Conservation (phyloP, 1,139 yeast species). For the Saccharomyces hybrid region DNA sequence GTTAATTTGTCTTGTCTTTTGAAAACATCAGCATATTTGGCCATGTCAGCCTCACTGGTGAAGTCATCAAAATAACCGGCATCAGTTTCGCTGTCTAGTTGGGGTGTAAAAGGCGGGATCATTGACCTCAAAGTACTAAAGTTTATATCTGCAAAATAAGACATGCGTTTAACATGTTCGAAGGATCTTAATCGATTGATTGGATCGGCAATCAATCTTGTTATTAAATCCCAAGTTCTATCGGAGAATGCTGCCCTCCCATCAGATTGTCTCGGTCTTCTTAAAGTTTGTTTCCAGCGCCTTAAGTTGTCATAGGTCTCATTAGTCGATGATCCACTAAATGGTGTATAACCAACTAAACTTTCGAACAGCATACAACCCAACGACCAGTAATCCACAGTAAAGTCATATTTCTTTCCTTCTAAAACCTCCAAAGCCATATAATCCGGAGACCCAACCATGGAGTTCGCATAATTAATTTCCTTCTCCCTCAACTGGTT, state of each 20-base stretch:
- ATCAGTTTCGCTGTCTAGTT: constrained; percentile 91
- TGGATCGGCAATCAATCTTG: constrained; percentile 73
- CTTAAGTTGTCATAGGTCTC: constrained; percentile 92
- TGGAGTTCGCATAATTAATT: constrained; percentile 80
- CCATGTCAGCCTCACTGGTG: constrained; percentile 94
- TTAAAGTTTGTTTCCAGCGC: constrained; percentile 82
- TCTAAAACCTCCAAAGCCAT: constrained; percentile 97
- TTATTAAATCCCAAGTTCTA: constrained; percentile 89
- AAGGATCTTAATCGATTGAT: constrained; percentile 66
- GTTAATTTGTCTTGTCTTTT: constrained; percentile 84
- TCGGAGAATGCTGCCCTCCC: constrained; percentile 91
- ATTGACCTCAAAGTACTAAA: constrained; percentile 64
- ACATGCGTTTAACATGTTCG: constrained; percentile 70
- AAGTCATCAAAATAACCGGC: constrained; percentile 99
- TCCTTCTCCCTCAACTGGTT: constrained; percentile 61
- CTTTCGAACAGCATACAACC: constrained; percentile 95
- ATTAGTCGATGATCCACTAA: constrained; percentile 86
- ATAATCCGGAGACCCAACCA: constrained; percentile 97
- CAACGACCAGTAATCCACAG: constrained; percentile 97
- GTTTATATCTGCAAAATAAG: constrained; percentile 77
- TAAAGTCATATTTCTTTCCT: constrained; percentile 88
- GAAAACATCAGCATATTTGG: constrained; percentile 93
- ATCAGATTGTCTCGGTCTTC: constrained; percentile 87
- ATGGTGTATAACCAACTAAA: constrained; percentile 93
- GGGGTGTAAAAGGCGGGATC: constrained; percentile 94